These are phyloP conservation scores for Leccinum variicolor DNA, from an alignment of 768 basidiomycete species.

Conservation along the genomic window DNA sequence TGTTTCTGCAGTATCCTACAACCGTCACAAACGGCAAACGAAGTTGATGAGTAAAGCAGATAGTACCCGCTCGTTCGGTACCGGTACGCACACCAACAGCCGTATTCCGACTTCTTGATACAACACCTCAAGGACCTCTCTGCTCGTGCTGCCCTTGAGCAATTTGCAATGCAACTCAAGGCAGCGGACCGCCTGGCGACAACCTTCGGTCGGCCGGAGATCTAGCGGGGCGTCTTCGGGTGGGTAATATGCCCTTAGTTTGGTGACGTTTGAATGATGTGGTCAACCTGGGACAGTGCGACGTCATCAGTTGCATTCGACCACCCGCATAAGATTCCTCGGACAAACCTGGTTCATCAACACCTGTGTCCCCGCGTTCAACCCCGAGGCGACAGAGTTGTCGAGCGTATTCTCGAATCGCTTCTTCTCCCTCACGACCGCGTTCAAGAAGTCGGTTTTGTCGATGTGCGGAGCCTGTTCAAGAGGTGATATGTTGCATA, in stretches of 20 bases:
- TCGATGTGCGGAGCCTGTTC: slow-evolving; percentile 82
- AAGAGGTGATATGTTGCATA: not conserved
- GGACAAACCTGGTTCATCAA: slow-evolving; percentile 82
- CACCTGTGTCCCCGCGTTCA: slow-evolving; percentile 94
- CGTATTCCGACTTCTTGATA: slow-evolving; percentile 96
- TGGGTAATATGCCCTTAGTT: slow-evolving; percentile 88
- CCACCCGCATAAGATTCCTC: not conserved
- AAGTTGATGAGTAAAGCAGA: not conserved
- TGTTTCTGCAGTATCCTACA: slow-evolving; percentile 89
- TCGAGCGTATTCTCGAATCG: slow-evolving; percentile 90
- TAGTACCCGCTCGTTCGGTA: not conserved
- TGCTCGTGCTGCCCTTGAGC: slow-evolving; percentile 89
- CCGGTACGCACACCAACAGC: slow-evolving; percentile 61
- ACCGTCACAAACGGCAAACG: not conserved
- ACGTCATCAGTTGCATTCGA: not conserved
- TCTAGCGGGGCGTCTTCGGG: slow-evolving; percentile 76
- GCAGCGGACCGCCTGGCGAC: slow-evolving; percentile 85
- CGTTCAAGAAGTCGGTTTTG: slow-evolving; percentile 88
- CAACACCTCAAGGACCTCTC: slow-evolving; percentile 96
- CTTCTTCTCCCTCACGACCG: slow-evolving; percentile 95
- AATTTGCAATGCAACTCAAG: slow-evolving; percentile 89
- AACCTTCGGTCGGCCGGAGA: slow-evolving; percentile 82
- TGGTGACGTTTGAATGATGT: slow-evolving; percentile 84
- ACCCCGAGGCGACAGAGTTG: slow-evolving; percentile 87
- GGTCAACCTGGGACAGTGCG: slow-evolving; percentile 70